Percentiles rank a stretch among this genome's conserved stretches.
phyloP scores from a whole-genome alignment of 345 rosid species.

The Rhizophora mangle region DNA sequence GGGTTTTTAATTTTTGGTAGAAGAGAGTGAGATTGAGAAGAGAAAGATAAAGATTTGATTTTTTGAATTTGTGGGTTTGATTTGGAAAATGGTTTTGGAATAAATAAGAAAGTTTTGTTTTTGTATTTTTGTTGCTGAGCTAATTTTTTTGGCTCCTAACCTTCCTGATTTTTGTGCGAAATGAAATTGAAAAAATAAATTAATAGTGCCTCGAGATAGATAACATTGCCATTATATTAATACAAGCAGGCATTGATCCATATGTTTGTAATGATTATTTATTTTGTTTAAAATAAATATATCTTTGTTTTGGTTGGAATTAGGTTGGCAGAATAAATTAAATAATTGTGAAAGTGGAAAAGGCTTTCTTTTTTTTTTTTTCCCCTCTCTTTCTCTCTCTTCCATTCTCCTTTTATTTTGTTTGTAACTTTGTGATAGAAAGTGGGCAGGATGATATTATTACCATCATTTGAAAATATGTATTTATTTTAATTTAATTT shows the following conservation, averaged over 20 bases:
- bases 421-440: conserved; percentile 18
- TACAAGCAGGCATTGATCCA: conserved; percentile 30
- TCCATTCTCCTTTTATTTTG: conserved; percentile 11
- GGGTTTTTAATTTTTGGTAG: conserved; percentile 14
- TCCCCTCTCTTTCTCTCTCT: not conserved
- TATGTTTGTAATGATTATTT: conserved; percentile 26
- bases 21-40: conserved; percentile 19
- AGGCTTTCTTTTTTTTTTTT: conserved; percentile 19
- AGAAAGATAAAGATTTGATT: conserved; percentile 14
- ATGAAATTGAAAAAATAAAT: conserved; percentile 23
- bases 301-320: conserved; percentile 57
- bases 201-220: conserved; percentile 1
- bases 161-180: conserved; percentile 40
- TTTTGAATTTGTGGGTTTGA: conserved; percentile 23
- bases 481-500: conserved; percentile 9
- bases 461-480: conserved; percentile 16
- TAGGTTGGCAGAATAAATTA: conserved; percentile 41
- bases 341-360: conserved; percentile 46
- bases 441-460: conserved; percentile 34
- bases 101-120: conserved; percentile 38
- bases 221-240: conserved; percentile 14
- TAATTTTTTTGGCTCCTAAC: conserved; percentile 40
- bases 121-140: conserved; percentile 31
- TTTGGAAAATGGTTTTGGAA: conserved; percentile 32
- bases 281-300: conserved; percentile 22